Conservation (phyloP, 306 rosid genomes). For the Vigna radiata region DNA sequence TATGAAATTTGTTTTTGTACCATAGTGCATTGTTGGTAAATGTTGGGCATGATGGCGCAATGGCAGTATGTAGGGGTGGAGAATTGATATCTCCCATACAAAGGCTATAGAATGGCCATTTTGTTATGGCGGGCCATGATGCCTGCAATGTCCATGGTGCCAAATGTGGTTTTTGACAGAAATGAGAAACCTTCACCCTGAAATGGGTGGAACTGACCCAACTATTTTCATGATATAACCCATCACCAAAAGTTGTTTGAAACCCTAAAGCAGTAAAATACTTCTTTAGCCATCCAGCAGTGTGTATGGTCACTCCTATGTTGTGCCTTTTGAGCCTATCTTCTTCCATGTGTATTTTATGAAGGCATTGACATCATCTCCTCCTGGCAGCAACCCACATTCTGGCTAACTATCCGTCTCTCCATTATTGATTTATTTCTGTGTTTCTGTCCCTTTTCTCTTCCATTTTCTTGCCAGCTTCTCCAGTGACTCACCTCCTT, state of each 20-base stretch:
- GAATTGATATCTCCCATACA: background rate
- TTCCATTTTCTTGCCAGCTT: background rate
- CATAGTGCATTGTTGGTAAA: background rate
- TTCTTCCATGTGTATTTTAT: background rate
- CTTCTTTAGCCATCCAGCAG: background rate
- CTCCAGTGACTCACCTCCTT: background rate
- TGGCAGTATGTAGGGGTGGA: background rate
- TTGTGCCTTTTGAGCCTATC: background rate
- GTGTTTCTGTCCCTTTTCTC: background rate
- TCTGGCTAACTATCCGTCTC: background rate
- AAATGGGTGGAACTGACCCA: background rate
- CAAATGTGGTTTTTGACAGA: background rate
- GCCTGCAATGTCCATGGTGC: background rate
- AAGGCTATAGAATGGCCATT: background rate
- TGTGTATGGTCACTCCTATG: background rate
- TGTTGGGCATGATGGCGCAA: background rate
- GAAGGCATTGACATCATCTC: background rate
- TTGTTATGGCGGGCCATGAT: background rate
- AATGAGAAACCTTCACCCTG: background rate
- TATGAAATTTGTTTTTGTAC: conserved; percentile 37
- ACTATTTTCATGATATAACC: background rate
- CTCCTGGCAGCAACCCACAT: background rate
- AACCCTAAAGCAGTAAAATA: background rate
- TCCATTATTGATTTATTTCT: background rate
- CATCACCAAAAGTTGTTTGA: background rate